These are phyloP conservation scores for Hippophae tibetana DNA, from an alignment of 306 rosid species.

Conservation along the genomic window DNA sequence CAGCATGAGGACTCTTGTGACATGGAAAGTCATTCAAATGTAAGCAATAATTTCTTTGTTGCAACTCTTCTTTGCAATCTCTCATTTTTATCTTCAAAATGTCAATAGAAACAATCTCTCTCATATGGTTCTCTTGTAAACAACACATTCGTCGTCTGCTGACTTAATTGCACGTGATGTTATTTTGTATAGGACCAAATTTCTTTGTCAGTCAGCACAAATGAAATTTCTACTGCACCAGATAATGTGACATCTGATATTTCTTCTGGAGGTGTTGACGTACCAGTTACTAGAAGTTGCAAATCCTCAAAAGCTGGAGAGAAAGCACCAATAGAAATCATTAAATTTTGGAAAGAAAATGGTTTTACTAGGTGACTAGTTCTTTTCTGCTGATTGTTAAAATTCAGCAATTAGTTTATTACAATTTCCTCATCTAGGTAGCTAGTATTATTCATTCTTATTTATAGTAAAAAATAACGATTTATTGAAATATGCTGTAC, in stretches of 20 bases:
- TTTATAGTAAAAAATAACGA: not conserved
- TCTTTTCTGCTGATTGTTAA: not conserved
- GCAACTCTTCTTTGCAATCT: not conserved
- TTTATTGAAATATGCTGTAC: not conserved
- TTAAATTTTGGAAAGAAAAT: conserved; percentile 71
- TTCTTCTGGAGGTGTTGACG: conserved; percentile 21
- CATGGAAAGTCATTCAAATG: conserved; percentile 39
- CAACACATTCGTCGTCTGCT: conserved; percentile 9
- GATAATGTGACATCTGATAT: conserved; percentile 33
- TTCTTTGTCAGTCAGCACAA: conserved; percentile 25
- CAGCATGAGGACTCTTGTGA: conserved; percentile 26
- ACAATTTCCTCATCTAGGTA: too few relatives aligned
- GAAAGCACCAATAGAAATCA: conserved; percentile 49
- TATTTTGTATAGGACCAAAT: conserved; percentile 39
- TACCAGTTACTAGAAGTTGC: conserved; percentile 29
- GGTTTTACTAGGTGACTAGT: conserved; percentile 72
- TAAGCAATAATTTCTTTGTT: conserved; percentile 23
- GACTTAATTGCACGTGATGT: conserved; percentile 4
- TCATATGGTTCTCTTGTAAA: not conserved
- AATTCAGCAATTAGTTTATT: not conserved
- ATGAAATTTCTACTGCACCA: conserved; percentile 30
- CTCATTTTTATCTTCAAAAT: too few relatives aligned
- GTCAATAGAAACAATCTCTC: too few relatives aligned
- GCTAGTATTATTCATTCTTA: too few relatives aligned
- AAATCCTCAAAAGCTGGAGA: conserved; percentile 70